Evolutionary conservation across 2,329 filamentous ascomycete species (phyloP), one percentile per base, ranked within the genome.

Genomic region (Pseudodiploospora longispora): DNA sequence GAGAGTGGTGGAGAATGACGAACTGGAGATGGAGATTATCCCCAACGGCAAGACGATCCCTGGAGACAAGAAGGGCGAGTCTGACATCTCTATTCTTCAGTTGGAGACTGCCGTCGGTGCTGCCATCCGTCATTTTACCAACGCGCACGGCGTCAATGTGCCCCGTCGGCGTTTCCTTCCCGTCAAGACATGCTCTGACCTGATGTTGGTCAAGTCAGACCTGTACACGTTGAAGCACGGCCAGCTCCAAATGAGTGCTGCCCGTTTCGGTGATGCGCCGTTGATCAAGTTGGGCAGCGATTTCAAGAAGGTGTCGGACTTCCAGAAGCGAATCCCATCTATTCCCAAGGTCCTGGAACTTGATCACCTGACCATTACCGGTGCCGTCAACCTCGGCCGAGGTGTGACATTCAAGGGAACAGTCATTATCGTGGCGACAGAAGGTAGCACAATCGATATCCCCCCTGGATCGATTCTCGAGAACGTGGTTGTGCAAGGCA

Each of bases 291-390:
- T 98, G 43, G 93, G 93, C 58, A 83, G 82, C 61, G 93, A 98
- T 78, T 98, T 98, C 82, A 98, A 98, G 85, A 98, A 98, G 83
- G 93, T 98, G 34, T 97, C 91, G 1, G 93, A 89, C 74, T 94
- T 94, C 78, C 84, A 89, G 73, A 83, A 87, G 69, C 84, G 84
- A 63, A 90, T 94, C 56, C 77, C 85, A 8, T 88, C 83, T 52
- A 94, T 94, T 59, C 87, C 87, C 61, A 90, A 87, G 78, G 90
- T 94, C 57, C 81, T 93, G 54, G 87, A 94, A 74, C 80, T 93
- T 40, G 87, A 94, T 62, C 93, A 98, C 65, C 80, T 98, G 48
- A 98, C 93, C 62, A 95, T 98, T 59, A 98, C 93, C 32, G 93
- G 93, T 62, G 88, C 89, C 37, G 93, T 98, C 67, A 97, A 96